Conservation (phyloP, 208 protist genomes). For the Acanthamoeba royreba region DNA sequence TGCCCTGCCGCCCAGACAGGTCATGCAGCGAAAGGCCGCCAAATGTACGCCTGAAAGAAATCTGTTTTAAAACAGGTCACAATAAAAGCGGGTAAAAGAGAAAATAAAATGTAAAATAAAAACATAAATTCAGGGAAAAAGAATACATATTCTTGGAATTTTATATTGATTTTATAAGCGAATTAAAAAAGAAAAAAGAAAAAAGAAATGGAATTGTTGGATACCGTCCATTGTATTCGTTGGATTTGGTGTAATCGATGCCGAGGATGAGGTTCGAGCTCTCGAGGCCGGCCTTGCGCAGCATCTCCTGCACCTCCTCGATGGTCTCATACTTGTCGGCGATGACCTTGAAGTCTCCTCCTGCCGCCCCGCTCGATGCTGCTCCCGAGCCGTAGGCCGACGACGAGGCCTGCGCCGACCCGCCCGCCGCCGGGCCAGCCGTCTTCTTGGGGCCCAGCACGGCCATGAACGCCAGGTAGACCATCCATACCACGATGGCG, state of each 20-base stretch:
- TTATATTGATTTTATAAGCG: no score
- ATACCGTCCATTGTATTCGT: neutral
- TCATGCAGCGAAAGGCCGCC: neutral
- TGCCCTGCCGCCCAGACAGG: neutral
- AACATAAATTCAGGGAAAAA: neutral
- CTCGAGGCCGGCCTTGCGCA: conserved; percentile 47
- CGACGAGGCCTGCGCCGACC: no score
- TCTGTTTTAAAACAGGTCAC: neutral
- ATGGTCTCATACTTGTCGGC: conserved; percentile 19
- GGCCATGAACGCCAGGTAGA: no score
- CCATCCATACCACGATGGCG: no score
- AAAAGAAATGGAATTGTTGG: neutral
- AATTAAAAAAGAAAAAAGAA: neutral
- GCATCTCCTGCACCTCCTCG: conserved; percentile 22
- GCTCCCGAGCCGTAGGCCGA: no score
- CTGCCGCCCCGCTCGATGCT: no score
- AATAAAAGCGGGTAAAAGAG: neutral
- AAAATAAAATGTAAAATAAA: neutral
- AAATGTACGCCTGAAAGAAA: neutral
- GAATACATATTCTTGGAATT: no score
- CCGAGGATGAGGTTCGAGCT: conserved; percentile 57
- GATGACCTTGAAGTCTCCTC: neutral
- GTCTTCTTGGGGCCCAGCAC: no score
- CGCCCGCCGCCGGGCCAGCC: no score
- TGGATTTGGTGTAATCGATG: neutral